Percentiles rank a stretch among this genome's conserved stretches.
These are phyloP conservation scores for Apiospora phragmitis DNA, from an alignment of 2,329 filamentous ascomycete genomes.

Conservation along the genomic window DNA sequence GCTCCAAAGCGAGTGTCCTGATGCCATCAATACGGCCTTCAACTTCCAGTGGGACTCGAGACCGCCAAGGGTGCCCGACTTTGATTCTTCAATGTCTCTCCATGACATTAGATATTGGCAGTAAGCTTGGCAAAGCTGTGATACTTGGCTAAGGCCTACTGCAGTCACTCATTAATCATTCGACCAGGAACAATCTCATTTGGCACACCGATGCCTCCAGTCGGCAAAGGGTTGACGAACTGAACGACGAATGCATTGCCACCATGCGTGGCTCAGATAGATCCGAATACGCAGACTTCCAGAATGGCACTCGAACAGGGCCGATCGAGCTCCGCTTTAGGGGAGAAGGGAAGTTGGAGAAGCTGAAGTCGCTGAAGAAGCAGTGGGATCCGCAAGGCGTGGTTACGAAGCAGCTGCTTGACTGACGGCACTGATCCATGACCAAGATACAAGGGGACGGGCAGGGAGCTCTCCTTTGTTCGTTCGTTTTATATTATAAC, in stretches of 20 bases:
- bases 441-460: too few relatives aligned
- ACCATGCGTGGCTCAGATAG: conserved; percentile 16
- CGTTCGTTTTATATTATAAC: too few relatives aligned
- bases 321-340: conserved; percentile 21
- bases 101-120: conserved; percentile 23
- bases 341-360: conserved; percentile 21
- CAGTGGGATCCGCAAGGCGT: conserved; percentile 27
- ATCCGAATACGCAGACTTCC: conserved; percentile 18
- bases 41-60: conserved; percentile 23
- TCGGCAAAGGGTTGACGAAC: conserved; percentile 18
- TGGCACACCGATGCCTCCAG: conserved; percentile 22
- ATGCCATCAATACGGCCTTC: conserved; percentile 23
- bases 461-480: too few relatives aligned
- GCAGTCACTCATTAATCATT: too few relatives aligned
- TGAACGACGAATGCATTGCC: conserved; percentile 17
- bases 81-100: conserved; percentile 21
- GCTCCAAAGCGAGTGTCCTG: conserved; percentile 19
- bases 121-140: conserved; percentile 11
- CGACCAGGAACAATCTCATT: conserved; percentile 21
- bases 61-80: conserved; percentile 15
- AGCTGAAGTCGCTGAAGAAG: conserved; percentile 25
- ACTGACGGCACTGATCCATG: too few relatives aligned
- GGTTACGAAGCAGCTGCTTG: conserved; percentile 16
- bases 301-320: conserved; percentile 19
- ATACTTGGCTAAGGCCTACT: too few relatives aligned